Conservation (phyloP, 306 rosid species). For the Trifolium dubium region DNA sequence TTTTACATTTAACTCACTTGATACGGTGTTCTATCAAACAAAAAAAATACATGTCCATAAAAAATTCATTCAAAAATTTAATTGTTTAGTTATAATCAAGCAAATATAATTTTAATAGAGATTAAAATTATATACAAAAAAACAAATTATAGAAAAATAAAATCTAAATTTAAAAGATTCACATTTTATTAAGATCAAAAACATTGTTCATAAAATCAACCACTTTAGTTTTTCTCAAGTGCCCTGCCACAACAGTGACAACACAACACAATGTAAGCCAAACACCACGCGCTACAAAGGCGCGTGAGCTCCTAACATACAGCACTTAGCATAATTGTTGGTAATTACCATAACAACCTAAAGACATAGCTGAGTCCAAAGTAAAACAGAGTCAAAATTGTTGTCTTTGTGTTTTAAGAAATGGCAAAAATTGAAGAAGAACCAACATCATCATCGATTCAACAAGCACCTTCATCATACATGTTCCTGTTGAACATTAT, state of each 20-base stretch:
- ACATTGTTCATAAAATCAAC: neutral
- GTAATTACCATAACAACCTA: neutral
- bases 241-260: neutral
- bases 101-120: no score
- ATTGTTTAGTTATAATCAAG: no score
- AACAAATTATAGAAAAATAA: no score
- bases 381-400: neutral
- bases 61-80: no score
- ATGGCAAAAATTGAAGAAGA: slow-evolving; percentile 57
- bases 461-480: slow-evolving; percentile 50
- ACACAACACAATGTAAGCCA: neutral
- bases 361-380: neutral
- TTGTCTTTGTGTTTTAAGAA: slow-evolving; percentile 5
- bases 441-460: slow-evolving; percentile 29
- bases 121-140: no score
- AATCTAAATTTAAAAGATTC: no score
- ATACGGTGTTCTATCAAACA: no score
- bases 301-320: neutral
- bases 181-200: no score
- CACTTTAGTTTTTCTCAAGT: neutral
- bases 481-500: slow-evolving; percentile 51
- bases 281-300: neutral
- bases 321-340: neutral
- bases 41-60: no score
- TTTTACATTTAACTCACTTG: no score